A percentile compares a stretch with the other conserved stretches of the same genome.
These are phyloP conservation scores for Evansstolkia leycettana DNA, from an alignment of 495 filamentous ascomycete species.

Conservation along the genomic window DNA sequence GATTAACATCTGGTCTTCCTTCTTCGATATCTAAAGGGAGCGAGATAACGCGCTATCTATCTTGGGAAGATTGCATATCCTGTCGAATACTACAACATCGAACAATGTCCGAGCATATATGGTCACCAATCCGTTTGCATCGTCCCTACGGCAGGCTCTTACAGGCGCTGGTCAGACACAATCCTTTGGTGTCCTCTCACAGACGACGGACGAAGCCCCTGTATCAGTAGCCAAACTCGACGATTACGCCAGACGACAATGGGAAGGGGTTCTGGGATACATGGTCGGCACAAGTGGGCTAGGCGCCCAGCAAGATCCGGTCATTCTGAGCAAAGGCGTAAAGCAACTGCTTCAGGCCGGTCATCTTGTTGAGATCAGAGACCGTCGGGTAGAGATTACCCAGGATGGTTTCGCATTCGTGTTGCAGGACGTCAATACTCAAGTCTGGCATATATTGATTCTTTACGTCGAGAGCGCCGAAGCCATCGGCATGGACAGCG, in stretches of 20 bases:
- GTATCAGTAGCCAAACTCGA: conserved; percentile 66
- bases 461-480: conserved; percentile 86
- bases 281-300: conserved; percentile 65
- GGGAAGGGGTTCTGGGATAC: conserved; percentile 92
- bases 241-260: conserved; percentile 72
- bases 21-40: conserved; percentile 40
- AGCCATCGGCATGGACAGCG: conserved; percentile 64
- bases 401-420: conserved; percentile 88
- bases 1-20: conserved; percentile 1
- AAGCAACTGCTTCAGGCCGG: conserved; percentile 69
- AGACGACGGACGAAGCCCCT: conserved; percentile 38
- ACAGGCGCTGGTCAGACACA: conserved; percentile 75
- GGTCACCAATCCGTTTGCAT: conserved; percentile 63
- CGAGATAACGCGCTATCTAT: conserved; percentile 72
- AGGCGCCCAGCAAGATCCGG: conserved; percentile 30
- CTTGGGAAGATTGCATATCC: conserved; percentile 71
- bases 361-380: conserved; percentile 59
- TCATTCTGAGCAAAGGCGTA: conserved; percentile 62
- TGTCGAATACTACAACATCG: conserved; percentile 44
- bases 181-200: conserved; percentile 79
- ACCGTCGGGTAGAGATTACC: conserved; percentile 58
- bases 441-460: conserved; percentile 90
- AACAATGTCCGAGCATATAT: conserved; percentile 52
- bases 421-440: conserved; percentile 86
- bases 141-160: conserved; percentile 68